These are phyloP conservation scores for Gossypium lobatum DNA, from an alignment of 441 rosid genomes.

Conservation along the genomic window DNA sequence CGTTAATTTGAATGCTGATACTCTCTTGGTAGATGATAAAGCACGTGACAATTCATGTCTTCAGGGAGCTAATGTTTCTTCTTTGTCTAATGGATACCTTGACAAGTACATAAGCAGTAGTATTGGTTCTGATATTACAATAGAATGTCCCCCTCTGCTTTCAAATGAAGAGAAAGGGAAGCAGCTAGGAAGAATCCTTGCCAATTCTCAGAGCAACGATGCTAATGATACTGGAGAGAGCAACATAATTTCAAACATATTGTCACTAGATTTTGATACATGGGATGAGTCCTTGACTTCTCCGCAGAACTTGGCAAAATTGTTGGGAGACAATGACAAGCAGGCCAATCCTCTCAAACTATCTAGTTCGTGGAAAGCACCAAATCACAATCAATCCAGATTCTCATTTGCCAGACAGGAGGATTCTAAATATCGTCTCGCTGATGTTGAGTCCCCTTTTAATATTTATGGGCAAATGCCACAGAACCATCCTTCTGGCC, in stretches of 20 bases:
- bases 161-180: constrained; percentile 42
- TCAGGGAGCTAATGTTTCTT: constrained; percentile 27
- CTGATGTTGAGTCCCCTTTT: constrained; percentile 32
- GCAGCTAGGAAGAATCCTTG: constrained; percentile 26
- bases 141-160: constrained; percentile 31
- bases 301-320: constrained; percentile 56
- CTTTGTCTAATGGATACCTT: constrained; percentile 45
- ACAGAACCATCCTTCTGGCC: constrained; percentile 30
- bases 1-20: constrained; percentile 28
- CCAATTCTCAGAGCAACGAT: constrained; percentile 24
- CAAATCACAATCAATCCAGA: constrained; percentile 71
- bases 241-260: constrained; percentile 67
- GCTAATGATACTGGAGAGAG: constrained; percentile 51
- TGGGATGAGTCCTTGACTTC: constrained; percentile 75
- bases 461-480: constrained; percentile 37
- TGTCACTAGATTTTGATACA: constrained; percentile 75
- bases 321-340: constrained; percentile 53
- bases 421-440: constrained; percentile 40
- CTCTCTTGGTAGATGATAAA: constrained; percentile 32
- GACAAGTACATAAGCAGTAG: constrained; percentile 35
- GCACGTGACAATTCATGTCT: constrained; percentile 24
- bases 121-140: constrained; percentile 27
- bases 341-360: constrained; percentile 39
- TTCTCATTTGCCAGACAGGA: constrained; percentile 93
- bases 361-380: constrained; percentile 53